These are phyloP conservation scores for Didymella exigua DNA, from an alignment of 2,329 filamentous ascomycete genomes.

Conservation along the genomic window DNA sequence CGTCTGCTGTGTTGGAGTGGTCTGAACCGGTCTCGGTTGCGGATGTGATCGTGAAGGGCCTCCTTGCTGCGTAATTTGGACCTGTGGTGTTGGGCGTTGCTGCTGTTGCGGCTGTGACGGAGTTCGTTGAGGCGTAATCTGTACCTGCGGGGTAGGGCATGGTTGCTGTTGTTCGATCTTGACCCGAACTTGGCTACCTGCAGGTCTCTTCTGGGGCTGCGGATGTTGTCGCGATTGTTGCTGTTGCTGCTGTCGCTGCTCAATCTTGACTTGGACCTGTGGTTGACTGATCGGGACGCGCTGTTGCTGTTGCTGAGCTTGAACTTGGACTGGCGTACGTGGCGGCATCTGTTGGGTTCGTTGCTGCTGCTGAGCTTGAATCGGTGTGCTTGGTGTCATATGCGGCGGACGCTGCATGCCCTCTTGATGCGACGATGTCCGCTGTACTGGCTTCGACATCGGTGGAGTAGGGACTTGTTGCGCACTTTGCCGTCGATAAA, in stretches of 20 bases:
- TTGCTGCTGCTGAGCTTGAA: conserved; percentile 19
- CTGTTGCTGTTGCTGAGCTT: conserved; percentile 14
- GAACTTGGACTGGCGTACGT: conserved; percentile 26
- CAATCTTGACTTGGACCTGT: neutral
- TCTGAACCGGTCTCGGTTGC: conserved; percentile 6
- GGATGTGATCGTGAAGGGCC: conserved; percentile 23
- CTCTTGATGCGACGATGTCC: conserved; percentile 47
- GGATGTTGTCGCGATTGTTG: neutral
- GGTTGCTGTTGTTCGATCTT: neutral
- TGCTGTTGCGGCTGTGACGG: conserved; percentile 23
- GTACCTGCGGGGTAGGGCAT: neutral
- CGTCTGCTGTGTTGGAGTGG: conserved; percentile 20
- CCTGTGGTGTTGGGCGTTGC: neutral
- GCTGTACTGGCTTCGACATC: conserved; percentile 45
- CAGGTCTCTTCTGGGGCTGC: neutral
- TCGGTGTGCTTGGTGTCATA: conserved; percentile 32
- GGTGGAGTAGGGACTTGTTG: conserved; percentile 31
- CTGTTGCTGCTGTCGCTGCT: neutral
- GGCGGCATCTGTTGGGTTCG: conserved; percentile 21
- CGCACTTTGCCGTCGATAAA: conserved; percentile 21
- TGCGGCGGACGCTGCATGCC: conserved; percentile 38
- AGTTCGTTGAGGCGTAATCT: conserved; percentile 10
- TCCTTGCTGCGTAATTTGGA: neutral
- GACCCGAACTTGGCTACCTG: neutral
- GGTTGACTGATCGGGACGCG: neutral